Percentiles rank a stretch among this genome's conserved stretches.
Evolutionary conservation across 2,329 filamentous ascomycete species (phyloP).

Genomic region (Dactylellina cionopaga): DNA sequence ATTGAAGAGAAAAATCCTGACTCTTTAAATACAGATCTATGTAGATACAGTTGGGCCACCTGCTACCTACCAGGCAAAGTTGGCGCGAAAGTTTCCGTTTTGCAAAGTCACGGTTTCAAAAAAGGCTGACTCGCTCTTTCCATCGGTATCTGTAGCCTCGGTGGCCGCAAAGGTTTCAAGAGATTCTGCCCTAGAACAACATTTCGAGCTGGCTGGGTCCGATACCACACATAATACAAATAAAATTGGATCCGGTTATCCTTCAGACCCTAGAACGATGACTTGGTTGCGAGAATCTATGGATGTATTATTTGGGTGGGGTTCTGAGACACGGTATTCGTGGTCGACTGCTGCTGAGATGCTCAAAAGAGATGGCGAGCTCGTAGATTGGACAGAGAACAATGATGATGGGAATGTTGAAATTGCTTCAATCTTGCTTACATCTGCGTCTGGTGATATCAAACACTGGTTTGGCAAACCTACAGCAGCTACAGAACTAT

Average conservation of each 20-base stretch:
- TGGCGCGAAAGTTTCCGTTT: constrained; percentile 85
- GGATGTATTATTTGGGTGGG: constrained; percentile 96
- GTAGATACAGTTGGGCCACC: constrained; percentile 93
- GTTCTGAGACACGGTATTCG: constrained; percentile 88
- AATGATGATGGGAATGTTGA: constrained; percentile 69
- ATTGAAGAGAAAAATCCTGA: background rate
- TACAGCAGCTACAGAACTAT: constrained; percentile 4
- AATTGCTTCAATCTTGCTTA: constrained; percentile 22
- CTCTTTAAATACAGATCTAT: constrained; percentile 69
- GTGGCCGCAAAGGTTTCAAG: constrained; percentile 96
- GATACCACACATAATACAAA: constrained; percentile 71
- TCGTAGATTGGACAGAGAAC: constrained; percentile 80
- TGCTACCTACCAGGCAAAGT: constrained; percentile 80
- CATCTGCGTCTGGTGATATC: constrained; percentile 3
- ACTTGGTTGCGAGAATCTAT: constrained; percentile 85
- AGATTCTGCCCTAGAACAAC: constrained; percentile 80
- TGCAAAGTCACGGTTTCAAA: constrained; percentile 79
- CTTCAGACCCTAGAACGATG: constrained; percentile 82
- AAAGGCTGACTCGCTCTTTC: constrained; percentile 92
- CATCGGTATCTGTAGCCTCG: constrained; percentile 90
- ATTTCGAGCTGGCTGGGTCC: constrained; percentile 12
- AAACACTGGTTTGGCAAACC: constrained; percentile 37
- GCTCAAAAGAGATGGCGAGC: constrained; percentile 80
- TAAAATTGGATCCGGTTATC: constrained; percentile 88
- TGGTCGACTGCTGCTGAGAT: constrained; percentile 96